Conservation (phyloP, 2,329 filamentous ascomycete genomes). For the Phyllosticta capitalensis region DNA sequence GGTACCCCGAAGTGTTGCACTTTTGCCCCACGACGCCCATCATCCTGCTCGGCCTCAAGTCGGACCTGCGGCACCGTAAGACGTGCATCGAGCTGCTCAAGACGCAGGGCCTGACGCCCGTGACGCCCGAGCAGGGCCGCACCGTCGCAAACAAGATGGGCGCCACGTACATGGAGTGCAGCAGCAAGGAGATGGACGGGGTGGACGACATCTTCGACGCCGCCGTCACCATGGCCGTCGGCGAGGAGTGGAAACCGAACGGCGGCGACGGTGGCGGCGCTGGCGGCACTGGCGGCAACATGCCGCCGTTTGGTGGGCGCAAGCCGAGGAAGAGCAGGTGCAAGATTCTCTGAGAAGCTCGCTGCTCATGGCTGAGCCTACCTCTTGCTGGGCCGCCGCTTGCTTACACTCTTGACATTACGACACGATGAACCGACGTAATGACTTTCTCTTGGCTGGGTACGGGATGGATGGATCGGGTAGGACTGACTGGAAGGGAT, state of each 20-base stretch:
- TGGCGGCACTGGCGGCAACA: constrained; percentile 6
- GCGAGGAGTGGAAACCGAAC: constrained; percentile 45
- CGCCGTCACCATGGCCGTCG: constrained; percentile 82
- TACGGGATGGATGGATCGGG: not conserved
- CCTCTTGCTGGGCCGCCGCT: not conserved
- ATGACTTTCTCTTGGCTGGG: not conserved
- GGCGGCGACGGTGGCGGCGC: not conserved
- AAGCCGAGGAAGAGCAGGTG: constrained; percentile 31
- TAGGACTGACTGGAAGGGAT: not conserved
- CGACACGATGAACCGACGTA: not conserved
- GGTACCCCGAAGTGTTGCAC: constrained; percentile 98
- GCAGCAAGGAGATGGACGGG: constrained; percentile 91
- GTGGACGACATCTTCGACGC: constrained; percentile 94
- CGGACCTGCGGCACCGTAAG: constrained; percentile 88
- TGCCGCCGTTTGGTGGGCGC: constrained; percentile 20
- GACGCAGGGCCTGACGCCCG: constrained; percentile 90
- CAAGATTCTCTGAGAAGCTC: constrained; percentile 27
- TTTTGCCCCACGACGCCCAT: constrained; percentile 97
- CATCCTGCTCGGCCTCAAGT: constrained; percentile 92
- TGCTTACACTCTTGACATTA: not conserved
- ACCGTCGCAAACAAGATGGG: constrained; percentile 88
- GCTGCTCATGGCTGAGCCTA: not conserved
- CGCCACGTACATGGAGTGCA: constrained; percentile 95
- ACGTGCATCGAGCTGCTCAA: constrained; percentile 98
- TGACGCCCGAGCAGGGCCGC: constrained; percentile 82